phyloP scores from a whole-genome alignment of 2,329 filamentous ascomycete genomes.

The Fusarium mangiferae region DNA sequence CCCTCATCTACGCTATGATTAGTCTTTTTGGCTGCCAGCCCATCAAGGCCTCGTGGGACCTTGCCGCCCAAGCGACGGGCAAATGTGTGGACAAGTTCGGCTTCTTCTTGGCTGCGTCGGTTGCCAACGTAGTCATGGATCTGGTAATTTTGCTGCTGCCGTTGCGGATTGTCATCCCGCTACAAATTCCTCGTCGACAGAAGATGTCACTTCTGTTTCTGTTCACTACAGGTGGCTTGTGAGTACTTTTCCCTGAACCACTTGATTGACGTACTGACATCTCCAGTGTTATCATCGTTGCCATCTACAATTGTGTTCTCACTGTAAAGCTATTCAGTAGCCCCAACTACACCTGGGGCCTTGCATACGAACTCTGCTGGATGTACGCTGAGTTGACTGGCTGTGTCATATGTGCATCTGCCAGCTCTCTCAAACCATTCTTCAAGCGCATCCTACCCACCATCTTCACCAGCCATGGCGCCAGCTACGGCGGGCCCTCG shows the following conservation, averaged over 20 bases:
- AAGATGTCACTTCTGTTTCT: slow-evolving; percentile 31
- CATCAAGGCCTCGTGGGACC: slow-evolving; percentile 38
- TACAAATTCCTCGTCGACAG: slow-evolving; percentile 33
- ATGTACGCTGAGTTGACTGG: slow-evolving; percentile 42
- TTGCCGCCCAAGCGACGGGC: slow-evolving; percentile 30
- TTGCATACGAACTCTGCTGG: slow-evolving; percentile 39
- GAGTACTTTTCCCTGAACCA: background rate
- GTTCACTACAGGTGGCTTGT: slow-evolving; percentile 40
- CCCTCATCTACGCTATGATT: slow-evolving; percentile 36
- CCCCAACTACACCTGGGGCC: slow-evolving; percentile 37
- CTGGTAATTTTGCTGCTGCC: slow-evolving; percentile 31
- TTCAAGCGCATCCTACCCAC: slow-evolving; percentile 31
- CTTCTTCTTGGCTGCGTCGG: slow-evolving; percentile 38
- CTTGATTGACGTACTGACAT: background rate
- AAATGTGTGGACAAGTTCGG: slow-evolving; percentile 40
- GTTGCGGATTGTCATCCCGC: slow-evolving; percentile 19
- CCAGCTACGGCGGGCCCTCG: slow-evolving; percentile 12
- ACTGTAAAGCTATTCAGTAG: slow-evolving; percentile 35
- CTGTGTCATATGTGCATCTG: slow-evolving; percentile 39
- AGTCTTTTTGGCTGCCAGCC: slow-evolving; percentile 38
- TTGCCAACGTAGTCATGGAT: slow-evolving; percentile 41
- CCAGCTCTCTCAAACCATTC: slow-evolving; percentile 36
- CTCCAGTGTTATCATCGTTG: slow-evolving; percentile 31
- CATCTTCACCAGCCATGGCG: slow-evolving; percentile 14
- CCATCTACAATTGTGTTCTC: slow-evolving; percentile 38